Evolutionary conservation across 257 asterid species (phyloP), one percentile per base, ranked within the genome.

Genomic region (Thymus quinquecostatus): DNA sequence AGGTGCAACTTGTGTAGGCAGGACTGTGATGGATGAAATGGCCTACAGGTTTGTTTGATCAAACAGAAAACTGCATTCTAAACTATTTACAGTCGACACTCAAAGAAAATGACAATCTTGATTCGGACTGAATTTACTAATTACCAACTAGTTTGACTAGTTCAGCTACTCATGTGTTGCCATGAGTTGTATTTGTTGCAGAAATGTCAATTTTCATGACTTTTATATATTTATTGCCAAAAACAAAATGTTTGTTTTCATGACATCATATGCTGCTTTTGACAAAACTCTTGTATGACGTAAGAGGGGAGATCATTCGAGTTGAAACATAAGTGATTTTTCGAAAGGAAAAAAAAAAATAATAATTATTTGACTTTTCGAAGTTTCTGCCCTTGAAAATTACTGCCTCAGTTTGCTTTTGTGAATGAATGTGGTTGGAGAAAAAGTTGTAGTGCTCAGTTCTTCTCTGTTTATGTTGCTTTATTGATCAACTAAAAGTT

Each of bases 21-120:
- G 75, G 84, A 89, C 98, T 43, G 82, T 85, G 8, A 89, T 89
- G 98, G 98, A 93, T 82, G 98, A 93, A 85, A 93, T 93, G 98
- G 98, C 98, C 51, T 93, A 93, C 87, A 89, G 98, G 98, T 92
- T 75, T 73, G 44, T 65, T 71, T 41, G 36, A 9, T 49, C n/a
- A 36, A n/a, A 38, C 45, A 65, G 0, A 13, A 47, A 45, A 13
- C 2, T 27, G 11, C 38, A 27, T n/a, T 34, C 44, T 9, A 60
- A 50, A 2, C 12, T 43, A 12, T 57, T 47, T 59, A 0, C 28
- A 53, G 59, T 68, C 63, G 45, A 60, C 21, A 21, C 43, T 67
- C 61, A 34, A 36, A 30, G 53, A 30, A 36, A 70, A 63, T 8
- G 36, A 27, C n/a, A 62, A 10, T n/a, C 64, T 53, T 54, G 13